phyloP scores from a whole-genome alignment of 1,284 basidiomycete genomes.

The Leccinum cinnamomeum region DNA sequence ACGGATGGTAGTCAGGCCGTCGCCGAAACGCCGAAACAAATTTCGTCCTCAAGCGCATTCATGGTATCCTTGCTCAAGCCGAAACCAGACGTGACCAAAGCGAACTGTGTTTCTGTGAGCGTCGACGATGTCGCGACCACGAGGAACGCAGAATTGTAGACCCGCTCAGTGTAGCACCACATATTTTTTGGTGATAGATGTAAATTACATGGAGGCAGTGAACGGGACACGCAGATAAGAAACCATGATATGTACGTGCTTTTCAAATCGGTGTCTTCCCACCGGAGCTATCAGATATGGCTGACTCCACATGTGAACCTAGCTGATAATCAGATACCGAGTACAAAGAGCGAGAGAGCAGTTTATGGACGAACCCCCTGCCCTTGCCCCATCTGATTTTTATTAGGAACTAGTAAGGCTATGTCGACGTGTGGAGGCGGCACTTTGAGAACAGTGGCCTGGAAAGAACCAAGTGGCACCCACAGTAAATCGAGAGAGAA shows the following conservation, averaged over 20 bases:
- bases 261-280: background rate
- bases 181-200: background rate
- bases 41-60: no score
- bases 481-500: no score
- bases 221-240: background rate
- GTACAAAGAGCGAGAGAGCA: background rate
- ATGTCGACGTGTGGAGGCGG: background rate
- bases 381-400: background rate
- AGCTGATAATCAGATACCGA: background rate
- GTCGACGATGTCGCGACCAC: background rate
- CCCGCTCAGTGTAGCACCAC: background rate
- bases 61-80: no score
- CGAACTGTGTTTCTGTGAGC: background rate
- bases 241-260: background rate
- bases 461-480: background rate
- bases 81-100: no score
- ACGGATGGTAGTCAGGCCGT: no score
- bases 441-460: background rate
- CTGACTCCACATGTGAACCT: background rate
- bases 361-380: background rate
- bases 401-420: background rate
- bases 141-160: background rate
- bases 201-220: background rate
- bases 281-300: background rate
- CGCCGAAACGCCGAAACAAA: no score